These are phyloP conservation scores for Yarrowia sp. DNA, from an alignment of 805 yeast species.

Conservation along the genomic window DNA sequence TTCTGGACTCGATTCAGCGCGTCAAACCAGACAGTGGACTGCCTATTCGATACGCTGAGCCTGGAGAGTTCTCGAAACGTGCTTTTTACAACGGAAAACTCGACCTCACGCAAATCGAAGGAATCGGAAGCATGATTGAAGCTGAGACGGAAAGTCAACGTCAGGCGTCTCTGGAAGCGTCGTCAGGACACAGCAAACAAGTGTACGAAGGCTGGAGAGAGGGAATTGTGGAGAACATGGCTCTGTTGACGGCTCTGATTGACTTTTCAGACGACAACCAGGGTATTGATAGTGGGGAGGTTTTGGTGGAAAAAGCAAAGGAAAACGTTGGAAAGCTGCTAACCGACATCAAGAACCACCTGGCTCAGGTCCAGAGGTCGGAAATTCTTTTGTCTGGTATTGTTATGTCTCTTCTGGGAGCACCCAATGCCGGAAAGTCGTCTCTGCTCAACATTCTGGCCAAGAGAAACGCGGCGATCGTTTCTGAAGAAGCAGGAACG, in stretches of 20 bases:
- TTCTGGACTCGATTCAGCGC: constrained; percentile 49
- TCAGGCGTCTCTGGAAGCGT: constrained; percentile 65
- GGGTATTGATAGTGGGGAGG: constrained; percentile 57
- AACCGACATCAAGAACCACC: constrained; percentile 45
- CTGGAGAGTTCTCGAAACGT: constrained; percentile 87
- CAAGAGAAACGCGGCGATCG: constrained; percentile 81
- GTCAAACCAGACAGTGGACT: constrained; percentile 45
- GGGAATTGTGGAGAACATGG: constrained; percentile 61
- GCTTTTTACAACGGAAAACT: constrained; percentile 82
- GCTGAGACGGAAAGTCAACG: constrained; percentile 94
- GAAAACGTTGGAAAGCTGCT: constrained; percentile 45
- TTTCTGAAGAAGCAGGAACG: constrained; percentile 88
- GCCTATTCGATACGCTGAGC: constrained; percentile 75
- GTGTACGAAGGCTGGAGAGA: constrained; percentile 66
- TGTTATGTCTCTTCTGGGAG: constrained; percentile 71
- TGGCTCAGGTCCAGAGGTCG: constrained; percentile 32
- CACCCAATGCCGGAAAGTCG: constrained; percentile 96
- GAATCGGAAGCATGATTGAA: constrained; percentile 80
- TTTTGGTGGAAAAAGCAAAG: constrained; percentile 52
- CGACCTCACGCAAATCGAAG: constrained; percentile 89
- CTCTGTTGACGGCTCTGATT: constrained; percentile 78
- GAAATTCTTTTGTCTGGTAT: constrained; percentile 72
- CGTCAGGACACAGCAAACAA: constrained; percentile 62
- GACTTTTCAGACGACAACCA: constrained; percentile 96
- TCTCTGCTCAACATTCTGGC: constrained; percentile 77